Conservation (phyloP, 805 yeast genomes). For the Saturnispora mendoncae region DNA sequence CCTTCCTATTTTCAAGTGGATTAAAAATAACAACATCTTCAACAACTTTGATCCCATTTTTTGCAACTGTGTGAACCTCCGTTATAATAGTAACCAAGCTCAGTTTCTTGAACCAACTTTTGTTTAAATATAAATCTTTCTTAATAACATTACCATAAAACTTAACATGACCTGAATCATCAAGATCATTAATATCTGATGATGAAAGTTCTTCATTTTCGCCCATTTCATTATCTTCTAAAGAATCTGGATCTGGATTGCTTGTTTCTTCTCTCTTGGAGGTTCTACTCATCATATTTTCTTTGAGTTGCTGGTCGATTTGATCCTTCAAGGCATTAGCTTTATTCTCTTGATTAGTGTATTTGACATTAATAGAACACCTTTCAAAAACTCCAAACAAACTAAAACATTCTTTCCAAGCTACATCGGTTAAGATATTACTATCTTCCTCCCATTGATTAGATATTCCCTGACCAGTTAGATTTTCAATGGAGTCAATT, state of each 20-base stretch:
- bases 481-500: conserved; percentile 4
- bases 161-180: conserved; percentile 4
- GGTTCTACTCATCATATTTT: background rate
- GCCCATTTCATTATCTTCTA: background rate
- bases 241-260: background rate
- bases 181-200: conserved; percentile 5
- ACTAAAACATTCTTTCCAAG: conserved; percentile 5
- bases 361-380: conserved; percentile 5
- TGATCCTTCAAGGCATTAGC: background rate
- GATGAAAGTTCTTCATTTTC: background rate
- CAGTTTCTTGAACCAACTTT: conserved; percentile 6
- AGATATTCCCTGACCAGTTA: conserved; percentile 3
- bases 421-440: conserved; percentile 7
- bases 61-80: conserved; percentile 8
- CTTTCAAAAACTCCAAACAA: background rate
- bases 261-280: background rate
- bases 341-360: background rate
- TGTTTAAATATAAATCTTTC: conserved; percentile 3
- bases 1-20: background rate
- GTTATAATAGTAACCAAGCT: conserved; percentile 1
- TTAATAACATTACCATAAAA: conserved; percentile 5
- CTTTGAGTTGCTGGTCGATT: conserved; percentile 1
- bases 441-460: conserved; percentile 8
- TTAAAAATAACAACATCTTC: conserved; percentile 7
- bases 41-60: conserved; percentile 5